Base-by-base conservation (phyloP, 768 basidiomycete species). In the Fistulinella prunicolor region DNA sequence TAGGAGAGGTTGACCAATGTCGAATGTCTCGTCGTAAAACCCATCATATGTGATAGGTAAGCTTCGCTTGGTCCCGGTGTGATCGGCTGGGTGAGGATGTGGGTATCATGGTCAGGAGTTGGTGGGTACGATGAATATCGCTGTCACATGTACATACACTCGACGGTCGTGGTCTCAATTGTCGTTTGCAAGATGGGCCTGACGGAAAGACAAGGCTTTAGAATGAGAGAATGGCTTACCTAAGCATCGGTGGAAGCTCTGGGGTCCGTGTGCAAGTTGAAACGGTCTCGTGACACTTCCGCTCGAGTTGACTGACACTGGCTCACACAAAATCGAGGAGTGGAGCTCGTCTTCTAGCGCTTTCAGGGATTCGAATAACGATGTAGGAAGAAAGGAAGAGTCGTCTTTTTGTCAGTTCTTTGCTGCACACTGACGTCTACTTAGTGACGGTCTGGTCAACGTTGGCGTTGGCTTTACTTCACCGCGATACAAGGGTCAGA, bases 331-430 rank as follows among this genome's bases (percentile, higher is more conserved):
- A 41, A 53, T 61, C 47, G 59, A 58, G 52, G 26, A 39, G 17
- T 38, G 44, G 38, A 19, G 16, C 26, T 46, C 38, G 48, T 23
- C 50, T 62, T 55, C 53, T 38, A 3, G 36, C 17, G 4, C 30
- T 45, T 53, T 24, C 30, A 43, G 38, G 44, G 47, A 14, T 51
- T 55, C 57, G 57, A 62, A 55, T 44, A 40, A 17, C 39, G n/a
- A 44, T 60, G 44, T 61, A 41, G 51, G 38, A 54, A 50, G 60
- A 49, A 62, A 4, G 51, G 60, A 62, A 59, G 61, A 19, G 2
- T n/a, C 26, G 47, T 42, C 32, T 23, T 34, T 29, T 51, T 41
- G 8, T 21, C 19, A 45, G 42, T 28, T 35, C 47, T 58, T 50
- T 32, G 10, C n/a, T 36, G 9, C 37, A 20, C 16, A 22, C 17